Conservation (phyloP, 306 rosid species). For the Quercus aquifolioides region DNA sequence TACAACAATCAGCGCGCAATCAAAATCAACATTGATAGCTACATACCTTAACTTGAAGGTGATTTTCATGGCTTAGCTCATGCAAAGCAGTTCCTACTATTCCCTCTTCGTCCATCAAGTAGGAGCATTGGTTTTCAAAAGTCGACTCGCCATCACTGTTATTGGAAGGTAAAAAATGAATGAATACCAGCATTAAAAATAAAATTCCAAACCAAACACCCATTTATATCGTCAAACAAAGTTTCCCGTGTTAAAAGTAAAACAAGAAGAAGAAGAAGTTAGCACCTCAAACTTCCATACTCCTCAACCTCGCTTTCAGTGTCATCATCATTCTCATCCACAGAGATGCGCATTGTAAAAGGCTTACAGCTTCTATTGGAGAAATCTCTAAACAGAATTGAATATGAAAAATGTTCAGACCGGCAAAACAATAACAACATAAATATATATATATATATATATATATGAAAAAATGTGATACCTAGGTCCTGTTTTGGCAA, state of each 20-base stretch:
- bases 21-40: neutral
- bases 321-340: slow-evolving; percentile 43
- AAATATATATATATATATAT: too few relatives aligned
- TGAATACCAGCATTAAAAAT: slow-evolving; percentile 9
- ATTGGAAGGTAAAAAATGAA: slow-evolving; percentile 30
- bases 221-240: neutral
- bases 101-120: slow-evolving; percentile 59
- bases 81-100: slow-evolving; percentile 60
- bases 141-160: slow-evolving; percentile 39
- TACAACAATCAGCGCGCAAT: neutral
- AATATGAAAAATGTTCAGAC: slow-evolving; percentile 5
- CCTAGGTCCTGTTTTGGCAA: slow-evolving; percentile 40
- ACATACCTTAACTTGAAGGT: slow-evolving; percentile 58
- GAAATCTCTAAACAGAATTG: too few relatives aligned
- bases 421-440: neutral
- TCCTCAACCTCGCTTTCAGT: slow-evolving; percentile 39
- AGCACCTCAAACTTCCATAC: slow-evolving; percentile 21
- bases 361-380: neutral
- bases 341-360: slow-evolving; percentile 54
- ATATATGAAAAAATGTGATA: slow-evolving; percentile 4
- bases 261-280: neutral
- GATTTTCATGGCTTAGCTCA: slow-evolving; percentile 62
- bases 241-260: slow-evolving; percentile 22
- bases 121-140: slow-evolving; percentile 39
- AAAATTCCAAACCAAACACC: neutral